These are phyloP conservation scores for Flaveria floridana DNA, from an alignment of 140 eudicot genomes.

Conservation along the genomic window DNA sequence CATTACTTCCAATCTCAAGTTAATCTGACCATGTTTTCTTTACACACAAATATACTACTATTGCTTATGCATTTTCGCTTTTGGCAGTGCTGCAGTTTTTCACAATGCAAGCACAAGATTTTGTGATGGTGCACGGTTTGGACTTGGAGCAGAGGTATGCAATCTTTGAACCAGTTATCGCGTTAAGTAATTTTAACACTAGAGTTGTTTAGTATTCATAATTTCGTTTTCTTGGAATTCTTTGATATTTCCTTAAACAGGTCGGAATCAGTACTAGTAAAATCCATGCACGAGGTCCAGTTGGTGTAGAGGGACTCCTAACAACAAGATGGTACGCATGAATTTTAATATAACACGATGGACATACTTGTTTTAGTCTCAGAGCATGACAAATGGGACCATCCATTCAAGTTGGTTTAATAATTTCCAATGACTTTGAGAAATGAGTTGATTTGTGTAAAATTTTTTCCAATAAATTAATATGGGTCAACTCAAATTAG, in stretches of 20 bases:
- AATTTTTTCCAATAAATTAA: too few species aligned
- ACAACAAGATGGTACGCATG: constrained; percentile 78
- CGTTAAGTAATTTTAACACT: neutral
- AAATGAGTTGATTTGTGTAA: too few species aligned
- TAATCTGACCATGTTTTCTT: neutral
- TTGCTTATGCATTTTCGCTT: constrained; percentile 16
- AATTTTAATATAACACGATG: neutral
- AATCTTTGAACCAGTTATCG: neutral
- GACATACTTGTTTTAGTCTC: neutral
- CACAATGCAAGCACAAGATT: constrained; percentile 97
- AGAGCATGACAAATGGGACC: neutral
- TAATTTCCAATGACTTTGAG: too few species aligned
- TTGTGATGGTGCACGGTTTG: constrained; percentile 95
- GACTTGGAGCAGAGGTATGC: constrained; percentile 93
- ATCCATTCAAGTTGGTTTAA: too few species aligned
- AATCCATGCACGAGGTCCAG: constrained; percentile 98
- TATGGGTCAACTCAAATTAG: too few species aligned
- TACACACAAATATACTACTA: neutral
- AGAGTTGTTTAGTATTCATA: neutral
- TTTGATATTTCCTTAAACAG: constrained; percentile 30
- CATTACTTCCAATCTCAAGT: neutral
- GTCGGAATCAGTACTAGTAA: constrained; percentile 95
- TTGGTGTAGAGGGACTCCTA: constrained; percentile 95
- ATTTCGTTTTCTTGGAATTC: constrained; percentile 2
- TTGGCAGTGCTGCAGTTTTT: constrained; percentile 88